A percentile compares a stretch with the other conserved stretches of the same genome.
Evolutionary conservation across 352 stramenopile genomes (phyloP).

Genomic region (Phytophthora citricola): DNA sequence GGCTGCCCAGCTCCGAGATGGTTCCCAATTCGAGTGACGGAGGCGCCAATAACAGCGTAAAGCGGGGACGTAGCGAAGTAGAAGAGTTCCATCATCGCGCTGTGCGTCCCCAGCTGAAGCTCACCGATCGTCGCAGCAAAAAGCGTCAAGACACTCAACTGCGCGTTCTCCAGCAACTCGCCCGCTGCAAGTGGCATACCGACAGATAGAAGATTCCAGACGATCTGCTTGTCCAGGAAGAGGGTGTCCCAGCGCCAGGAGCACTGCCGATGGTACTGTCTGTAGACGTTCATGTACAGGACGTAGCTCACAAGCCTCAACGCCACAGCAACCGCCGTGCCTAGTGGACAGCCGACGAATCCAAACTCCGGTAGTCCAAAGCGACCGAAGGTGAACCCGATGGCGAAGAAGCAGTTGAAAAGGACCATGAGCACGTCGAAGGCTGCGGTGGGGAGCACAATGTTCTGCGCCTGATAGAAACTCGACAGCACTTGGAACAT

Average conservation of each 20-base stretch:
- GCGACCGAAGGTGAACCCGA: slow-evolving; percentile 67
- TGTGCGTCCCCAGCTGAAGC: slow-evolving; percentile 78
- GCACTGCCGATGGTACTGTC: slow-evolving; percentile 49
- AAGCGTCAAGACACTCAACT: slow-evolving; percentile 79
- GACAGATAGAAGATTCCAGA: slow-evolving; percentile 56
- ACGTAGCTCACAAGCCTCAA: slow-evolving; percentile 60
- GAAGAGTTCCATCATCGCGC: slow-evolving; percentile 89
- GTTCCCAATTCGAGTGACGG: slow-evolving; percentile 70
- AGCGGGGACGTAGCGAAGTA: slow-evolving; percentile 78
- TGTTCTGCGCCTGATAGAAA: slow-evolving; percentile 85
- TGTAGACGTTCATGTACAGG: slow-evolving; percentile 72
- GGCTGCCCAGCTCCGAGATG: slow-evolving; percentile 64
- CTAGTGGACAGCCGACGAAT: slow-evolving; percentile 82
- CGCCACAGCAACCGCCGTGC: slow-evolving; percentile 59
- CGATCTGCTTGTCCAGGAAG: slow-evolving; percentile 47
- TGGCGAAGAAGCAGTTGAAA: slow-evolving; percentile 63
- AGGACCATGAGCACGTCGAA: slow-evolving; percentile 68
- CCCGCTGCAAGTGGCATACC: slow-evolving; percentile 62
- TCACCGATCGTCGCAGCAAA: slow-evolving; percentile 76
- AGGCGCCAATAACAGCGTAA: slow-evolving; percentile 72
- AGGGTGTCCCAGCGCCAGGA: slow-evolving; percentile 52
- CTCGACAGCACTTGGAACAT: slow-evolving; percentile 78
- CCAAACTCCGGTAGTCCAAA: slow-evolving; percentile 62
- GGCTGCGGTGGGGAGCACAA: slow-evolving; percentile 68
- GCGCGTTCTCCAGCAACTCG: slow-evolving; percentile 77